A percentile compares a stretch with the other conserved stretches of the same genome.
These are phyloP conservation scores for Vachellia pachyceras DNA, from an alignment of 306 rosid species.

Conservation along the genomic window DNA sequence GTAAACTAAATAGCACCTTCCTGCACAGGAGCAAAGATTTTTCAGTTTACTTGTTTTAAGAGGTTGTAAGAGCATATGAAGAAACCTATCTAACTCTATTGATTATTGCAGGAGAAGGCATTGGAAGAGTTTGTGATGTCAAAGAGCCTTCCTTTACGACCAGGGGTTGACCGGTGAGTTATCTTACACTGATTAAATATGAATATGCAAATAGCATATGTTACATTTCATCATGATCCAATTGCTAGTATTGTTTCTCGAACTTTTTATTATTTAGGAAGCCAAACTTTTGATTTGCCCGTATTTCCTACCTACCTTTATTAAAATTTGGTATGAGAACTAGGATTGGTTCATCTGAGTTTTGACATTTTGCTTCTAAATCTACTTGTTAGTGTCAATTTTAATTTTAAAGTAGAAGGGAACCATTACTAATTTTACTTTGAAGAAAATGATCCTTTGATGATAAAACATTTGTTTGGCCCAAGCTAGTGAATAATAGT, in stretches of 20 bases:
- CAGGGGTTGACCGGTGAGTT: constrained; percentile 93
- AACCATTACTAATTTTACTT: background rate
- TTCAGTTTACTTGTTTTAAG: constrained; percentile 23
- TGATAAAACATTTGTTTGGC: background rate
- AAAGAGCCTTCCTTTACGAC: constrained; percentile 70
- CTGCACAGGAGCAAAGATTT: constrained; percentile 18
- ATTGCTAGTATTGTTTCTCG: constrained; percentile 1
- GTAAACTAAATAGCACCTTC: constrained; percentile 28
- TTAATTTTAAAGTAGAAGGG: background rate
- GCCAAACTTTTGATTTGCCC: constrained; percentile 30
- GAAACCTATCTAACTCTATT: constrained; percentile 38
- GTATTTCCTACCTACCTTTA: constrained; percentile 9
- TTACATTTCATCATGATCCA: constrained; percentile 13
- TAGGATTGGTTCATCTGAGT: background rate
- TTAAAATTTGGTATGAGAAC: background rate
- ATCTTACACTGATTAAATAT: constrained; percentile 36
- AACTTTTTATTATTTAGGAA: constrained; percentile 20
- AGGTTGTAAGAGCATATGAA: constrained; percentile 25
- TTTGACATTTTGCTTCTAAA: background rate
- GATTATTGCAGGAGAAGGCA: constrained; percentile 67
- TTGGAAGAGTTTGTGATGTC: constrained; percentile 77
- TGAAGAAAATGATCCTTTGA: background rate
- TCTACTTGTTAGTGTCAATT: background rate
- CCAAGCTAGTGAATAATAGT: background rate
- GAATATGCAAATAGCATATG: constrained; percentile 18